These are phyloP conservation scores for Moesziomyces sp. DNA, from an alignment of 1,284 basidiomycete genomes.

Conservation along the genomic window DNA sequence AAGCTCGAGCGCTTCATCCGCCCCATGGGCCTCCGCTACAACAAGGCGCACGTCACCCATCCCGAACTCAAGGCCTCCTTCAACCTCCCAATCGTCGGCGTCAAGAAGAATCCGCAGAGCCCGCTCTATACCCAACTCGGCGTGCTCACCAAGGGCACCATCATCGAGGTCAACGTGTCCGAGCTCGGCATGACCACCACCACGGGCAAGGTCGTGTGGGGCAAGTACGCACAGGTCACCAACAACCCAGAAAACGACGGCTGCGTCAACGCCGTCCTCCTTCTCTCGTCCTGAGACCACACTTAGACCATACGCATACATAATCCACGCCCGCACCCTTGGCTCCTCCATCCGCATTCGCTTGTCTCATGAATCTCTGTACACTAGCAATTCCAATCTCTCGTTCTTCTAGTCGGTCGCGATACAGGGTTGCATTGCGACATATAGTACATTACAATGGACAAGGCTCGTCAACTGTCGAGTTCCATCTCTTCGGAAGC, in stretches of 20 bases:
- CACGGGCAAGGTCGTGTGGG: constrained; percentile 86
- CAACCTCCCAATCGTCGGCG: constrained; percentile 95
- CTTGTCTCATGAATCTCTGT: constrained; percentile 11
- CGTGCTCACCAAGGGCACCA: constrained; percentile 97
- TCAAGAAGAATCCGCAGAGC: constrained; percentile 99
- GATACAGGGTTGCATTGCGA: too few species aligned
- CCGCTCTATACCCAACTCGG: constrained; percentile 90
- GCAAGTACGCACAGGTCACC: constrained; percentile 91
- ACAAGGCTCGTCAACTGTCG: constrained; percentile 17
- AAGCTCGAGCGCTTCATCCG: constrained; percentile 99
- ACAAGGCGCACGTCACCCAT: constrained; percentile 98
- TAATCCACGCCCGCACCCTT: too few species aligned
- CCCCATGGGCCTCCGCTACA: constrained; percentile 96
- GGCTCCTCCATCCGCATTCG: neutral
- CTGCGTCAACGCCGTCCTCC: constrained; percentile 63
- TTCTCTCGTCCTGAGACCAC: constrained; percentile 48
- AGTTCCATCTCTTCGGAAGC: constrained; percentile 48
- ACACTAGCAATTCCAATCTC: constrained; percentile 33
- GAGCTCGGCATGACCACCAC: constrained; percentile 91
- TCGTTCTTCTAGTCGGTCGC: constrained; percentile 1
- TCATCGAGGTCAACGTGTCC: constrained; percentile 91
- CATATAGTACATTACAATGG: neutral
- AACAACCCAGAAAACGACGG: constrained; percentile 67
- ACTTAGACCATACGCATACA: too few species aligned
- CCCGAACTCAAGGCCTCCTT: constrained; percentile 98